A percentile compares a stretch with the other conserved stretches of the same genome.
phyloP scores from a whole-genome alignment of 495 filamentous ascomycete species.

The Daldinia grandis region DNA sequence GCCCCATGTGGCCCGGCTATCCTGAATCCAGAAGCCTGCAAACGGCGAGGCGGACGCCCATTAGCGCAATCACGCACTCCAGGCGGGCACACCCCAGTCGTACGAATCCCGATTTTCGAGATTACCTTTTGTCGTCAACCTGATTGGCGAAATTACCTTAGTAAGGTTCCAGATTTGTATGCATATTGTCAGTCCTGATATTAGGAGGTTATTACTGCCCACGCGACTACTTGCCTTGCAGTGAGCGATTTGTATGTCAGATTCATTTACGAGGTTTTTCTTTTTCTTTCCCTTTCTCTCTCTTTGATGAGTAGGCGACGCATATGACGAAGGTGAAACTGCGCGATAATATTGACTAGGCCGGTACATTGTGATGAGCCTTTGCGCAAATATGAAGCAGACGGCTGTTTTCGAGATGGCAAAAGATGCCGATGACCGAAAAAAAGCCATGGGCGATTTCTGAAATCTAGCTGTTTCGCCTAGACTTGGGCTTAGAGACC shows the following conservation, averaged over 20 bases:
- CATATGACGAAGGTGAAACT: background rate
- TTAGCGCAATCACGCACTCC: conserved; percentile 45
- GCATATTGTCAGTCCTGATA: conserved; percentile 18
- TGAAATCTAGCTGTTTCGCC: conserved; percentile 20
- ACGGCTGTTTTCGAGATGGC: conserved; percentile 23
- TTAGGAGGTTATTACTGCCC: conserved; percentile 16
- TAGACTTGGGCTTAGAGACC: conserved; percentile 9
- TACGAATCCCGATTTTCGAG: conserved; percentile 43
- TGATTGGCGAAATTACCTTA: conserved; percentile 41
- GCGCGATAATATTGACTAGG: conserved; percentile 3
- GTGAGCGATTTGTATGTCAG: conserved; percentile 11
- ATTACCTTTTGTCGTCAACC: conserved; percentile 29
- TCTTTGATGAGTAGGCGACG: background rate
- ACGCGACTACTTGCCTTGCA: conserved; percentile 41
- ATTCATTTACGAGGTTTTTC: conserved; percentile 3
- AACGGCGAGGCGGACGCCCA: conserved; percentile 37
- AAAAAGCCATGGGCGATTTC: conserved; percentile 21
- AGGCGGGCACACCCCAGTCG: conserved; percentile 34
- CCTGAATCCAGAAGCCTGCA: conserved; percentile 24
- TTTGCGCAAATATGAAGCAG: conserved; percentile 12
- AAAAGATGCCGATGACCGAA: conserved; percentile 41
- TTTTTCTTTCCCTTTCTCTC: background rate
- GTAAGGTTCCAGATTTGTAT: conserved; percentile 29
- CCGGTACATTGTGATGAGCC: background rate
- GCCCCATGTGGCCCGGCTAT: conserved; percentile 16